A percentile compares a stretch with the other conserved stretches of the same genome.
Evolutionary conservation across 2,329 filamentous ascomycete genomes (phyloP).

Genomic region (Xylariaceae sp.): DNA sequence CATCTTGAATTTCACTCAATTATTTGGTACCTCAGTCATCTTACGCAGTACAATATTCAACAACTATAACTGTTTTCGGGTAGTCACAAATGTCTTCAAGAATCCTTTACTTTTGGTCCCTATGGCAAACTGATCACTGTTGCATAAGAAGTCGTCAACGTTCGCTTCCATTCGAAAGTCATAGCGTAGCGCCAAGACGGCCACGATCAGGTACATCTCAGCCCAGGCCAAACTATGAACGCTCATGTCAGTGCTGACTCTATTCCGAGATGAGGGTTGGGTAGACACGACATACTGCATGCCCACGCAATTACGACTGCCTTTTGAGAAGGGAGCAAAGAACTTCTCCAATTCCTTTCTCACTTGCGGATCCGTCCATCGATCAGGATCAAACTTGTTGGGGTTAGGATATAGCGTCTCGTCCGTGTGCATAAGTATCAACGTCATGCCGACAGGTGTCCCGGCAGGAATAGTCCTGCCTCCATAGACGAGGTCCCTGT

Average conservation of each 20-base stretch:
- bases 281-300: conserved; percentile 7
- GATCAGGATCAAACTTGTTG: neutral
- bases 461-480: conserved; percentile 1
- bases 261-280: neutral
- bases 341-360: neutral
- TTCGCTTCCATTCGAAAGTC: neutral
- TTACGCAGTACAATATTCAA: too few relatives aligned
- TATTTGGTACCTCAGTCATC: too few relatives aligned
- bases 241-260: neutral
- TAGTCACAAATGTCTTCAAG: neutral
- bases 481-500: conserved; percentile 3
- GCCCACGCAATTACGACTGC: conserved; percentile 1
- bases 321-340: conserved; percentile 2
- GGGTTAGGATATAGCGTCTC: conserved; percentile 3
- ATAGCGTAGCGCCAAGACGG: neutral
- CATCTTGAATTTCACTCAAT: too few relatives aligned
- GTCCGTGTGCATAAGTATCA: conserved; percentile 6
- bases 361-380: conserved; percentile 4
- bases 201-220: conserved; percentile 1
- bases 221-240: neutral
- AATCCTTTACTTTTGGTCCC: neutral
- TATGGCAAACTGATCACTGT: neutral
- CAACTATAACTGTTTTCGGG: too few relatives aligned
- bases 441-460: conserved; percentile 10
- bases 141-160: neutral